These are phyloP conservation scores for Saccharum spontaneum DNA, from an alignment of 176 grass and related monocot genomes.

Conservation along the genomic window DNA sequence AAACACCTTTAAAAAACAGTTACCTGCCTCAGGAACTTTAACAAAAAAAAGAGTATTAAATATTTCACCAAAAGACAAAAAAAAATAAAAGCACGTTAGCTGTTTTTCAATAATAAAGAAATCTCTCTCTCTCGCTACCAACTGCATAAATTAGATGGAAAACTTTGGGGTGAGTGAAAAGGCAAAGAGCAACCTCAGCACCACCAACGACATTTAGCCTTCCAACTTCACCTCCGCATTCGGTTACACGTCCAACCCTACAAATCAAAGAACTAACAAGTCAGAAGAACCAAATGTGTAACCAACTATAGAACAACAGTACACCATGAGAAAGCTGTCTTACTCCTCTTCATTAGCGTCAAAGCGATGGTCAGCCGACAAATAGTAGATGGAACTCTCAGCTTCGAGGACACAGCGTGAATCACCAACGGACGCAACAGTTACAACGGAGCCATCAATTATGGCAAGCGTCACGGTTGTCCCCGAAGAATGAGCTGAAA, in stretches of 20 bases:
- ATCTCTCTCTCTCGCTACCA: too few relatives aligned
- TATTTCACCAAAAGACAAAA: too few relatives aligned
- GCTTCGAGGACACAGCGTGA: constrained; percentile 83
- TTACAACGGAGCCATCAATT: constrained; percentile 77
- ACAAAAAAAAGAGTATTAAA: too few relatives aligned
- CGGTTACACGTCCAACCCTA: constrained; percentile 83
- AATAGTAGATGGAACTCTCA: constrained; percentile 62
- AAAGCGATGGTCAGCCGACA: constrained; percentile 89
- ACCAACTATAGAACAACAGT: not conserved
- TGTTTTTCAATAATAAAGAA: too few relatives aligned
- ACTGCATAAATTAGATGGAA: not conserved
- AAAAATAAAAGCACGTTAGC: too few relatives aligned
- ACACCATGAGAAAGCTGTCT: not conserved
- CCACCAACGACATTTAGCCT: constrained; percentile 73
- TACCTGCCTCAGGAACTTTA: too few relatives aligned
- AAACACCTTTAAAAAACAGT: too few relatives aligned
- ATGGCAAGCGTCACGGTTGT: constrained; percentile 92
- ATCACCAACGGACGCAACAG: constrained; percentile 83
- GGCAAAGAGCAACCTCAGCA: constrained; percentile 64
- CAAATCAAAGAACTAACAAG: constrained; percentile 3
- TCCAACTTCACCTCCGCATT: constrained; percentile 92
- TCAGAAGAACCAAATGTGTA: not conserved
- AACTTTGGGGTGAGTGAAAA: constrained; percentile 11
- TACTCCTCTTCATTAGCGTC: constrained; percentile 88
- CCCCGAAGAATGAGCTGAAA: constrained; percentile 78